Base-by-base conservation (phyloP, 805 yeast genomes). In the Candida ipomoeae region DNA sequence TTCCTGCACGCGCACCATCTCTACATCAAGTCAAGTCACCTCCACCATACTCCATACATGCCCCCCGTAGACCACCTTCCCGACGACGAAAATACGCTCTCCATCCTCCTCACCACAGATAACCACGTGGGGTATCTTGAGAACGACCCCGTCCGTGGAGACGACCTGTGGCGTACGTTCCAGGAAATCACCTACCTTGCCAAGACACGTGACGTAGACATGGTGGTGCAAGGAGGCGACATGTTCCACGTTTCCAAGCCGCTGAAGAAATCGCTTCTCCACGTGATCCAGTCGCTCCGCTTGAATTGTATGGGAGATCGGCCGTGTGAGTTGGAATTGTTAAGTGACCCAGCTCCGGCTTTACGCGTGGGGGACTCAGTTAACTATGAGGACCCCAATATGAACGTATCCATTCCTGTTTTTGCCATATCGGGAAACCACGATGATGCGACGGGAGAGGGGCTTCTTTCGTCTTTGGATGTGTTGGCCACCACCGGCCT, bases 41-140 rank as follows among this genome's bases (percentile, higher is more conserved):
- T 10, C 35, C 21, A 15, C 26, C 7, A 10, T 2, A 35, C 10
- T 13, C 38, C 21, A 3, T 6, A 14, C 20, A 73, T 71, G 78
- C 76, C 75, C 18, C 69, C 68, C 39, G 74, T 75, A 2, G 62
- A 69, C 6, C 54, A 60, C 17, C 67, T 82, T 3, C 75, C 71
- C 1, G 71, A 70, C 2, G 85, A 83, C 3, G 78, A 78, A 5
- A 81, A 88, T 64, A 89, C 96, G 0, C 80, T 91, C 15, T 71
- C 87, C 21, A 79, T 94, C 17, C 79, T 94, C 32, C 68, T 94
- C 32, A 89, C 99, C 2, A 90, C 98, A 1, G 99, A 94, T 62
- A 94, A 94, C 63, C 99, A 94, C 73, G 96, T 94, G 17, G 99
- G 99, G 1, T 91, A 84, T 64, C 82, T 83, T 52, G 99, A 94